Percentiles rank a stretch among this genome's conserved stretches.
These are phyloP conservation scores for Tricholoma furcatifolium DNA, from an alignment of 768 basidiomycete genomes.

Conservation along the genomic window DNA sequence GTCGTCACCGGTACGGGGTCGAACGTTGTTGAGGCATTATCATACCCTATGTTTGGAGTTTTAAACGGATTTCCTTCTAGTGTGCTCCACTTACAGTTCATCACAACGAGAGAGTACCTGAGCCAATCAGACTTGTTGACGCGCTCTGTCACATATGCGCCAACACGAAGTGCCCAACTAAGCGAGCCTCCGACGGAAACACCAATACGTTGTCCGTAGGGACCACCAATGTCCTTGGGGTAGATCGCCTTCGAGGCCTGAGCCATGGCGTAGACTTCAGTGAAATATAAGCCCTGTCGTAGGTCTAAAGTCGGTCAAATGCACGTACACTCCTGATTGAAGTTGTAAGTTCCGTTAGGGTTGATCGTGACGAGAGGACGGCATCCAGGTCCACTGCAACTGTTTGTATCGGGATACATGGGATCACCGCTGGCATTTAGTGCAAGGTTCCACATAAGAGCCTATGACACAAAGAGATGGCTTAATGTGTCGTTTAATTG, in stretches of 20 bases:
- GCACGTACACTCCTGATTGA: constrained; percentile 71
- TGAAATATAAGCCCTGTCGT: not conserved
- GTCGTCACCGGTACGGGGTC: constrained; percentile 51
- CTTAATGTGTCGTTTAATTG: constrained; percentile 10
- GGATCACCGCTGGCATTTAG: constrained; percentile 64
- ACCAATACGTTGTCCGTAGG: constrained; percentile 67
- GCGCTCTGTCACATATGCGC: constrained; percentile 63
- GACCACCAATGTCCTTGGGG: constrained; percentile 66
- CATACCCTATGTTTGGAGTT: constrained; percentile 36
- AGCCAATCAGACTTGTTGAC: constrained; percentile 52
- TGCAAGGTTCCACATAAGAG: constrained; percentile 75
- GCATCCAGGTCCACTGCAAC: constrained; percentile 63
- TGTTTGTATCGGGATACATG: constrained; percentile 59
- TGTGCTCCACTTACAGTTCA: constrained; percentile 52
- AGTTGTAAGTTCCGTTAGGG: constrained; percentile 55
- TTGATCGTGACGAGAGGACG: constrained; percentile 68
- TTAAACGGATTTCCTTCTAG: not conserved
- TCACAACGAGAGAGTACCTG: constrained; percentile 69
- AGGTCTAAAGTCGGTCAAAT: not conserved
- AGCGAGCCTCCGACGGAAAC: constrained; percentile 57
- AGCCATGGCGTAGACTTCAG: constrained; percentile 65
- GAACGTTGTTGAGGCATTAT: constrained; percentile 47
- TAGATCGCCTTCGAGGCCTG: constrained; percentile 73
- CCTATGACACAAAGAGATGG: constrained; percentile 2
- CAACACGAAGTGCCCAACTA: constrained; percentile 59